phyloP scores from a whole-genome alignment of 2,329 filamentous ascomycete genomes.

The Beauveria bassiana region DNA sequence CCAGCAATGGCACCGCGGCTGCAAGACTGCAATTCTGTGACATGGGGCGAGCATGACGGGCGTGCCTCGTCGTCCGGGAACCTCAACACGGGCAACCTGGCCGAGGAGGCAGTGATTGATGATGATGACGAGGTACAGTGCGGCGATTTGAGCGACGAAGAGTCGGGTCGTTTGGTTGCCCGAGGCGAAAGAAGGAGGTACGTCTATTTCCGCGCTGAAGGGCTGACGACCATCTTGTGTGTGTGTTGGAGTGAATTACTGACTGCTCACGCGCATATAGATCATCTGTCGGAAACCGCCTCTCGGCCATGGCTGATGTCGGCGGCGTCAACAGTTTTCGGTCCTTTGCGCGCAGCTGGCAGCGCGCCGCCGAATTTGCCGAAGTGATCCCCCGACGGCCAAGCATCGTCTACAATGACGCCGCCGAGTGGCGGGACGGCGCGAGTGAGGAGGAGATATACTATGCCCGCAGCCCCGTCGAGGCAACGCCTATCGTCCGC shows the following conservation, averaged over 20 bases:
- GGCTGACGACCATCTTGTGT: not conserved
- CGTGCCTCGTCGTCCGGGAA: not conserved
- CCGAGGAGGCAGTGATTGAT: conserved; percentile 40
- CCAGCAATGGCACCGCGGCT: not conserved
- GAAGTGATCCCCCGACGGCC: conserved; percentile 77
- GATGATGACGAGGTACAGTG: conserved; percentile 29
- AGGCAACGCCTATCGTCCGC: conserved; percentile 24
- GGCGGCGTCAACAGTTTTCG: conserved; percentile 92
- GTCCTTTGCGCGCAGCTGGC: conserved; percentile 88
- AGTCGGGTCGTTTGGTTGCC: conserved; percentile 18
- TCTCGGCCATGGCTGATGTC: conserved; percentile 57
- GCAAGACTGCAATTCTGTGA: not conserved
- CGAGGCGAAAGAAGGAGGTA: conserved; percentile 25
- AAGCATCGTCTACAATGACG: conserved; percentile 60
- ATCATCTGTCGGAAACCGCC: conserved; percentile 50
- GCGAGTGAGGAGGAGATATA: conserved; percentile 25
- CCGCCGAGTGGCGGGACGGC: conserved; percentile 28
- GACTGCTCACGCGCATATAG: conserved; percentile 25
- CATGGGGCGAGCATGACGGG: not conserved
- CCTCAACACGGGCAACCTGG: conserved; percentile 31
- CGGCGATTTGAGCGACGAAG: conserved; percentile 20
- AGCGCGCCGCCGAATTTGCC: conserved; percentile 78
- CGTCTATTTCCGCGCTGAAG: not conserved
- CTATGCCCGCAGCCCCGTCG: conserved; percentile 34
- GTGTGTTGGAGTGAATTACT: not conserved